phyloP scores from a whole-genome alignment of 83 land plant genomes.

The Diphasiastrum complanatum region DNA sequence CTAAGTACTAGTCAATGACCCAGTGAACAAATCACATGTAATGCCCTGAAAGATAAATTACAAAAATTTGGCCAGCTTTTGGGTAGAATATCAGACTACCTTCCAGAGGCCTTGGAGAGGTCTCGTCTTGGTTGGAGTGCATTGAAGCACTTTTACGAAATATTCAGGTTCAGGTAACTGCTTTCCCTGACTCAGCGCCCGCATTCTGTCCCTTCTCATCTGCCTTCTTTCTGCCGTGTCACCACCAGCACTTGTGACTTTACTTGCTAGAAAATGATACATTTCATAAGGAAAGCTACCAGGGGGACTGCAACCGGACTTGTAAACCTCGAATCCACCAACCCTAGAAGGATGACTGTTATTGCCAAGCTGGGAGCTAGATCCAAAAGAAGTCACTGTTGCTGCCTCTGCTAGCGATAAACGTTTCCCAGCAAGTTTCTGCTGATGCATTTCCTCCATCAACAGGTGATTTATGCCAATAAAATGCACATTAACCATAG shows the following conservation, averaged over 20 bases:
- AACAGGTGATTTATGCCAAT: conserved; percentile 61
- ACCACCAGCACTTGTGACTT: conserved; percentile 55
- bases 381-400: conserved; percentile 38
- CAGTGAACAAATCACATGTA: no score
- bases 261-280: conserved; percentile 63
- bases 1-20: no score
- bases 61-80: no score
- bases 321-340: conserved; percentile 18
- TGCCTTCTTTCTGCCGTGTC: conserved; percentile 57
- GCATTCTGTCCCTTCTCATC: conserved; percentile 57
- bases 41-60: no score
- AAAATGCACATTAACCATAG: conserved; percentile 54
- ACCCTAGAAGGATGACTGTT: not conserved
- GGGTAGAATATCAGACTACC: no score
- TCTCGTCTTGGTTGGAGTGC: conserved; percentile 49
- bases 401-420: conserved; percentile 19
- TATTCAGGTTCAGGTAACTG: conserved; percentile 63
- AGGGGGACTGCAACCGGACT: conserved; percentile 40
- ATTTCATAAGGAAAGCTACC: conserved; percentile 61
- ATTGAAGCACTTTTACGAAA: conserved; percentile 60
- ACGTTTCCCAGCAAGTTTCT: conserved; percentile 1
- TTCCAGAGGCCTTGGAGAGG: conserved; percentile 98
- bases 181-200: conserved; percentile 37
- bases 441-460: conserved; percentile 47
- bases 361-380: conserved; percentile 8